phyloP scores from a whole-genome alignment of 495 filamentous ascomycete genomes.

The Daldinia vernicosa region DNA sequence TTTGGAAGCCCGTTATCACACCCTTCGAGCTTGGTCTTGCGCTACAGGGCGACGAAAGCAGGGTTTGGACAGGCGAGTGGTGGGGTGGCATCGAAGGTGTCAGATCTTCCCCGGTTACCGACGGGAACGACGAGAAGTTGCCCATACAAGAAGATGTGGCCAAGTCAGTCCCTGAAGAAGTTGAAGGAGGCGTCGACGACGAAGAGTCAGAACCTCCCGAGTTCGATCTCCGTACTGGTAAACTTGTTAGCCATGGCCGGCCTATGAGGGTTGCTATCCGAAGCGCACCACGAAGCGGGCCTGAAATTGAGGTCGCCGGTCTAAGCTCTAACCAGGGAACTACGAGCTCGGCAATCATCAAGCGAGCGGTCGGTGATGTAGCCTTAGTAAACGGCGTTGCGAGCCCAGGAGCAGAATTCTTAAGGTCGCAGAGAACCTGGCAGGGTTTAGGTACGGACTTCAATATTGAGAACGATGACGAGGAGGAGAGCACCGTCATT shows the following conservation, averaged over 20 bases:
- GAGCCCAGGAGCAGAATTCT: constrained; percentile 90
- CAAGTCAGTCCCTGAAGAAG: constrained; percentile 33
- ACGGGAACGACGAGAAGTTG: constrained; percentile 13
- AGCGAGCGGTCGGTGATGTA: constrained; percentile 60
- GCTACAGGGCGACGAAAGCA: constrained; percentile 71
- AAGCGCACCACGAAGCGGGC: constrained; percentile 41
- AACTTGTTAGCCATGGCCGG: constrained; percentile 81
- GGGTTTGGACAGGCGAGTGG: constrained; percentile 82
- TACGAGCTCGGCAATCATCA: constrained; percentile 46
- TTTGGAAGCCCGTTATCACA: constrained; percentile 87
- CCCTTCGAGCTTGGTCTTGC: constrained; percentile 88
- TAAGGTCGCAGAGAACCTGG: constrained; percentile 87
- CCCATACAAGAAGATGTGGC: constrained; percentile 29
- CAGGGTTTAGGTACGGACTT: constrained; percentile 92
- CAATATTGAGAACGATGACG: constrained; percentile 54
- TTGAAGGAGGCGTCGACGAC: constrained; percentile 48
- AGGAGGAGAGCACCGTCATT: constrained; percentile 71
- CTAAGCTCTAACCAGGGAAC: constrained; percentile 33
- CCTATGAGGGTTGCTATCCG: constrained; percentile 68
- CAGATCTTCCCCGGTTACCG: constrained; percentile 3
- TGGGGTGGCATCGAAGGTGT: constrained; percentile 75
- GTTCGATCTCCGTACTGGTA: constrained; percentile 89
- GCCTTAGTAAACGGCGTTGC: constrained; percentile 78
- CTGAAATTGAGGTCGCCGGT: constrained; percentile 32
- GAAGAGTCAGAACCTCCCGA: constrained; percentile 76